These are phyloP conservation scores for Heterobasidion annosum DNA, from an alignment of 1,284 basidiomycete genomes.

Conservation along the genomic window DNA sequence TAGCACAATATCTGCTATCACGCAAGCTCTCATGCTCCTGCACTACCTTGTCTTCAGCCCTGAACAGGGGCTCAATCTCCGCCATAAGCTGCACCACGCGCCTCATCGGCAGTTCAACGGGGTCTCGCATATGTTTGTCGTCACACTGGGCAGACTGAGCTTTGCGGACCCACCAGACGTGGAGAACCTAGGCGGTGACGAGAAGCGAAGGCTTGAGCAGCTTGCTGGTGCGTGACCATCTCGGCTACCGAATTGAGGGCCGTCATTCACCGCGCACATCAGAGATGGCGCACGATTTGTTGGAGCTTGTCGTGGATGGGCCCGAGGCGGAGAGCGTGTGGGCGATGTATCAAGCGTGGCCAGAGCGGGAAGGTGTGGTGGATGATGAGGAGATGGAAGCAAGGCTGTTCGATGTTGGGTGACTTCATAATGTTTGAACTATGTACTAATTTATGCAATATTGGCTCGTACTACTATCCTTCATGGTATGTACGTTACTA, in stretches of 20 bases:
- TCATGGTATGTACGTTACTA: background rate
- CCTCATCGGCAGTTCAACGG: slow-evolving; percentile 50
- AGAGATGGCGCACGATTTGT: slow-evolving; percentile 62
- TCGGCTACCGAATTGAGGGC: background rate
- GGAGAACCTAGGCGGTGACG: slow-evolving; percentile 27
- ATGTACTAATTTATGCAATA: background rate
- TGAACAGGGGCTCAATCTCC: slow-evolving; percentile 37
- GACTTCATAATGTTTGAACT: background rate
- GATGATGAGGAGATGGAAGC: slow-evolving; percentile 3
- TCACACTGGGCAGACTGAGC: slow-evolving; percentile 66
- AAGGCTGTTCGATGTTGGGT: background rate
- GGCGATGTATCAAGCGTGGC: slow-evolving; percentile 49
- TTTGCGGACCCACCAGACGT: slow-evolving; percentile 64
- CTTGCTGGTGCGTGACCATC: slow-evolving; percentile 38
- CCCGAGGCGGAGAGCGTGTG: slow-evolving; percentile 68
- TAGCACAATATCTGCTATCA: slow-evolving; percentile 42
- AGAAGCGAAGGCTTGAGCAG: slow-evolving; percentile 36
- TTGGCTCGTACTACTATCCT: background rate
- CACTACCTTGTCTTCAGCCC: slow-evolving; percentile 48
- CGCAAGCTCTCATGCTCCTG: slow-evolving; percentile 46
- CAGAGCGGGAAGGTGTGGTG: background rate
- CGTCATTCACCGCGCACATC: background rate
- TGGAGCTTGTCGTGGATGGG: slow-evolving; percentile 68
- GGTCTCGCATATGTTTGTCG: slow-evolving; percentile 67
- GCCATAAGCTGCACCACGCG: slow-evolving; percentile 43